These are phyloP conservation scores for Cladophialophora exuberans DNA, from an alignment of 2,329 filamentous ascomycete genomes.

Conservation along the genomic window DNA sequence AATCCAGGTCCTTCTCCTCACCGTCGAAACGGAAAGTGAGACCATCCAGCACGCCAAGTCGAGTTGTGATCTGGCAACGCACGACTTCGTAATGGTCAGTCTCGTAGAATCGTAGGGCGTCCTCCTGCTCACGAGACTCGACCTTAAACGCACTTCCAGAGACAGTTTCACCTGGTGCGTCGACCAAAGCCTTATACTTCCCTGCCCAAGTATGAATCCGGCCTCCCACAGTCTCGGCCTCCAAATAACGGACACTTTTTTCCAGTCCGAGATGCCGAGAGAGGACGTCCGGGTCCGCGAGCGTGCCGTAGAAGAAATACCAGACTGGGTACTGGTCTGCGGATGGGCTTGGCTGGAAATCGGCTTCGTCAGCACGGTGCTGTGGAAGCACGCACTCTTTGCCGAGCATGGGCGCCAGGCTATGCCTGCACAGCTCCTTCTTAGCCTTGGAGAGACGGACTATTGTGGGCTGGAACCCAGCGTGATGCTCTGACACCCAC, in stretches of 20 bases:
- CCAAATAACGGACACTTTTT: constrained; percentile 31
- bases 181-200: constrained; percentile 46
- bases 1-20: constrained; percentile 2
- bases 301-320: constrained; percentile 51
- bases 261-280: constrained; percentile 38
- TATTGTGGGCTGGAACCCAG: constrained; percentile 34
- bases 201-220: constrained; percentile 41
- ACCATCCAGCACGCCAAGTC: constrained; percentile 8
- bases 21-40: constrained; percentile 27
- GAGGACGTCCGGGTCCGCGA: constrained; percentile 39
- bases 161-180: constrained; percentile 34
- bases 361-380: constrained; percentile 26
- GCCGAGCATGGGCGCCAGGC: constrained; percentile 32
- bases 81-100: constrained; percentile 45
- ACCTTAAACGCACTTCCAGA: constrained; percentile 40
- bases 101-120: constrained; percentile 42
- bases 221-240: constrained; percentile 39
- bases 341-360: constrained; percentile 18
- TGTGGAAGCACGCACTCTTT: constrained; percentile 38
- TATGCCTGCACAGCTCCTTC: constrained; percentile 35
- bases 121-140: constrained; percentile 37
- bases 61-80: constrained; percentile 38
- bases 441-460: constrained; percentile 34
- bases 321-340: constrained; percentile 43
- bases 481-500: constrained; percentile 29